Evolutionary conservation across 2,329 filamentous ascomycete genomes (phyloP), one percentile per base, ranked within the genome.

Genomic region (Penicillium sp.): DNA sequence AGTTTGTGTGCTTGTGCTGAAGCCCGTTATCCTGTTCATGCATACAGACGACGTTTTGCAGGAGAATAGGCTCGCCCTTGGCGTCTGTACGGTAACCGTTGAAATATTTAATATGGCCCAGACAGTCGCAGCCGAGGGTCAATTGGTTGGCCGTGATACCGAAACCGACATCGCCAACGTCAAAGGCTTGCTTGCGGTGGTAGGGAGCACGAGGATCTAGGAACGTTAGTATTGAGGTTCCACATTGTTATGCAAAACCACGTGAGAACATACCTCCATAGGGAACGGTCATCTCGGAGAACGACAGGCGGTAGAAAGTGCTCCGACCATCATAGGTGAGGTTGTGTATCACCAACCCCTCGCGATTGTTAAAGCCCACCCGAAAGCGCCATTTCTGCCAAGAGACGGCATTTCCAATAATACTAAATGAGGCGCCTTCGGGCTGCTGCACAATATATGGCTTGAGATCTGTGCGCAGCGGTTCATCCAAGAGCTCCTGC

Each of bases 1-100:
- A 87, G 70, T 89, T 89, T 51, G 85, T 88, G 70, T 89, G 86
- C 65, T 89, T 89, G 79, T 85, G 87, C 38, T 83, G 83, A 33
- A 87, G 85, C 4, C 86, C 86, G 28, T 78, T 81, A 61, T 89
- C 86, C 67, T 88, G 85, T 67, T 89, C 86, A 65, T 89, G 86
- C 33, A 89, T 78, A 61, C 86, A 89, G 42, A 89, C 77, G 9
- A 85, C 81, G 55, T 88, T 88, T 7, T 85, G 78, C 70, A 87
- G 82, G 1, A 77, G 72, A 2, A 82, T 64, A 0, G 82, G 78
- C 5, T 78, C 75, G 26, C 85, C 86, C 51, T 84, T 81, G 59
- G 82, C 78, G 55, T 85, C 80, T 6, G 78, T 78, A 1, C 86
- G 72, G 21, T 83, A 77, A 1, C 79, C 80, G 44, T 79, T 80